phyloP scores from a whole-genome alignment of 1,284 basidiomycete genomes.

The Ustilago tritici region DNA sequence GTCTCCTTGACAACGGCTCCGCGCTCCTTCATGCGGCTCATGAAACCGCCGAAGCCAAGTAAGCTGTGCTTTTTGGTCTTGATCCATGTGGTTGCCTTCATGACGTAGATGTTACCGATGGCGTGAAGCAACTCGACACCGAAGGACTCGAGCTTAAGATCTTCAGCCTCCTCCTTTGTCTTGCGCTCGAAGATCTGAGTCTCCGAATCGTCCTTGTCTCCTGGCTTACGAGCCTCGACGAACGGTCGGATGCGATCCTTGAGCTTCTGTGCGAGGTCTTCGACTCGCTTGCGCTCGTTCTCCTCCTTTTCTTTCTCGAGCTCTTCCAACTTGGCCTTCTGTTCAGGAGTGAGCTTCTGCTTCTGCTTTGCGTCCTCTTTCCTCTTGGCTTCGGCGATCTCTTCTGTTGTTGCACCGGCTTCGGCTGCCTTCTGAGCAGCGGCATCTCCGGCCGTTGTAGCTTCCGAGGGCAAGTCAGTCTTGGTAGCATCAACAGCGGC shows the following conservation, averaged over 20 bases:
- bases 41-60: slow-evolving; percentile 87
- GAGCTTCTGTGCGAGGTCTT: slow-evolving; percentile 65
- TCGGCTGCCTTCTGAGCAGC: slow-evolving; percentile 63
- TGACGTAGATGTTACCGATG: slow-evolving; percentile 81
- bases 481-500: slow-evolving; percentile 37
- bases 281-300: slow-evolving; percentile 65
- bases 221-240: slow-evolving; percentile 80
- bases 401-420: slow-evolving; percentile 53
- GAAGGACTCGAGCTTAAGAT: slow-evolving; percentile 97
- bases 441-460: slow-evolving; percentile 43
- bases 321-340: slow-evolving; percentile 71
- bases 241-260: slow-evolving; percentile 69
- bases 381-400: slow-evolving; percentile 56
- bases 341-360: slow-evolving; percentile 81
- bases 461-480: slow-evolving; percentile 34
- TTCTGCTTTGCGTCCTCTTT: slow-evolving; percentile 72
- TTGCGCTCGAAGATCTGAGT: slow-evolving; percentile 75
- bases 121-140: slow-evolving; percentile 83
- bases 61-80: slow-evolving; percentile 80
- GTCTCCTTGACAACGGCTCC: slow-evolving; percentile 76
- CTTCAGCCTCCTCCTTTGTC: slow-evolving; percentile 89
- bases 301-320: slow-evolving; percentile 69
- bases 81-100: slow-evolving; percentile 90
- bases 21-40: slow-evolving; percentile 93
- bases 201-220: slow-evolving; percentile 85